Percentiles rank a stretch among this genome's conserved stretches.
Conservation (phyloP, 441 rosid species). For the Brassica balearica region DNA sequence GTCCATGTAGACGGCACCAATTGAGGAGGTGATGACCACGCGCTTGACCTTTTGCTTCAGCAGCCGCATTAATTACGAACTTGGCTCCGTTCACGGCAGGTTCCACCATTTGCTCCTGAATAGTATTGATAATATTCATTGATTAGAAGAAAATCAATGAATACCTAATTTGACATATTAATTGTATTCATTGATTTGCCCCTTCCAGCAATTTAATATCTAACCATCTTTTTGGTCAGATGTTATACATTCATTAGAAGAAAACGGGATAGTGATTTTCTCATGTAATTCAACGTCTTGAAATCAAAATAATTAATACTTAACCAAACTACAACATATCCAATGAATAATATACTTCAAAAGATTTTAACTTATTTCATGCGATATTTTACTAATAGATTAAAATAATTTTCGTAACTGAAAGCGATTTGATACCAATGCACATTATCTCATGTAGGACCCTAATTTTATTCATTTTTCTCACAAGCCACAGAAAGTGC, state of each 20-base stretch:
- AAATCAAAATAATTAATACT: background rate
- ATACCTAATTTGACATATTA: background rate
- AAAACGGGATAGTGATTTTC: background rate
- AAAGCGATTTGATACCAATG: constrained; percentile 15
- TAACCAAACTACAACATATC: constrained; percentile 1
- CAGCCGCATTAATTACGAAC: constrained; percentile 77
- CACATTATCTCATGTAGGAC: constrained; percentile 19
- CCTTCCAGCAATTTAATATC: constrained; percentile 18
- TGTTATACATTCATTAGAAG: background rate
- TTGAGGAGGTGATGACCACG: constrained; percentile 85
- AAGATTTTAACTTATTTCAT: background rate
- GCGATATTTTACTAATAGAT: background rate
- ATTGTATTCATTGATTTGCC: background rate
- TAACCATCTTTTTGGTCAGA: constrained; percentile 20
- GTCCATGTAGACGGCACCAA: constrained; percentile 88
- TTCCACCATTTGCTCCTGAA: constrained; percentile 91
- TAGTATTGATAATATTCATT: too few species aligned
- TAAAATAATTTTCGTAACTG: background rate
- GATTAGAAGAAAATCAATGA: background rate
- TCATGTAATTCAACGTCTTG: background rate
- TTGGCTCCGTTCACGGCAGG: constrained; percentile 87
- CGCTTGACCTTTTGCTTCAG: constrained; percentile 77
- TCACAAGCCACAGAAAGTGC: constrained; percentile 32
- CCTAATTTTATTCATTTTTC: constrained; percentile 21
- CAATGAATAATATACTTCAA: background rate